Evolutionary conservation across 108 stramenopile genomes (phyloP).

Genomic region (Craspedostauros australis): DNA sequence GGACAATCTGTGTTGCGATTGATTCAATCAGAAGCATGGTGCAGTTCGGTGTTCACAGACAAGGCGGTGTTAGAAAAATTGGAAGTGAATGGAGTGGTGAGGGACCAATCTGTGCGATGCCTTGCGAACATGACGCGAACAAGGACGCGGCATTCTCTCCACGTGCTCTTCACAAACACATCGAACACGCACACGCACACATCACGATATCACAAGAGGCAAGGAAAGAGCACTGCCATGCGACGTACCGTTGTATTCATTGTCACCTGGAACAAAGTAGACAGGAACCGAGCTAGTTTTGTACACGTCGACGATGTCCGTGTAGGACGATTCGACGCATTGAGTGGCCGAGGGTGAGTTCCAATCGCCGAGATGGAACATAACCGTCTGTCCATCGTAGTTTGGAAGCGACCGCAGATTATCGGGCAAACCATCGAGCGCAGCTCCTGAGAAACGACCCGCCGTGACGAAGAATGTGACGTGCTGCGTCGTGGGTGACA

Average conservation of each 20-base stretch:
- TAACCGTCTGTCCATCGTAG: conserved; percentile 10
- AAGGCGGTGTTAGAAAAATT: neutral
- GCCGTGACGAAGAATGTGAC: conserved; percentile 25
- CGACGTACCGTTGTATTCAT: conserved; percentile 42
- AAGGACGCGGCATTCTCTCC: no score
- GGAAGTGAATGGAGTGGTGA: no score
- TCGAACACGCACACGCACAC: no score
- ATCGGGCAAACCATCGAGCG: conserved; percentile 9
- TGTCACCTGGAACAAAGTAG: conserved; percentile 48
- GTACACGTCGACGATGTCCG: conserved; percentile 9
- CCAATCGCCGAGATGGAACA: conserved; percentile 47
- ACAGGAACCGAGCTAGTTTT: conserved; percentile 25
- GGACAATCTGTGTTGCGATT: conserved; percentile 33
- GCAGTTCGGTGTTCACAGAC: neutral
- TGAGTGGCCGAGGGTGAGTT: conserved; percentile 24
- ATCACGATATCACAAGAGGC: neutral
- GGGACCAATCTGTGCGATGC: no score
- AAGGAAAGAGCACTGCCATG: neutral
- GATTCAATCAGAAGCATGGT: neutral
- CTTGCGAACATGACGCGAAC: no score
- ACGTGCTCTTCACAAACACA: no score
- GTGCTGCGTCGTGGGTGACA: neutral
- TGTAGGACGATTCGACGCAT: conserved; percentile 21
- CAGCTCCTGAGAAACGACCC: conserved; percentile 22
- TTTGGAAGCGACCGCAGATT: conserved; percentile 12